Percentiles rank a stretch among this genome's conserved stretches.
phyloP scores from a whole-genome alignment of 768 basidiomycete genomes.

The Tricholoma saponaceum region DNA sequence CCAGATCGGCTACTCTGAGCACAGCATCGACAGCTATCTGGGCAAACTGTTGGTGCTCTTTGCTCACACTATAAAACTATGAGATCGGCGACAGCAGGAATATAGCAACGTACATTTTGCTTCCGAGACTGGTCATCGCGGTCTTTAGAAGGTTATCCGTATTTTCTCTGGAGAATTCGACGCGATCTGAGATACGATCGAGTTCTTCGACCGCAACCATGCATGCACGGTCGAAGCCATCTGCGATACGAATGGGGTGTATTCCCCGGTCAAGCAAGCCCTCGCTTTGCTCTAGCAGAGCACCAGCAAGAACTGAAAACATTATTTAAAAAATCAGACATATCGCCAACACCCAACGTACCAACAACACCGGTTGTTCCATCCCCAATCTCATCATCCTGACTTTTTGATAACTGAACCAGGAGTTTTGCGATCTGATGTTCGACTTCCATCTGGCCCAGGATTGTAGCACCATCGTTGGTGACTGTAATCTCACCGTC shows the following conservation, averaged over 20 bases:
- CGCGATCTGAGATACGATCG: constrained; percentile 84
- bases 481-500: constrained; percentile 99
- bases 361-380: constrained; percentile 99
- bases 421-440: constrained; percentile 98
- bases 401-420: constrained; percentile 94
- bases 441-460: constrained; percentile 98
- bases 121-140: constrained; percentile 93
- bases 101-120: constrained; percentile 80
- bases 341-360: constrained; percentile 37
- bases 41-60: constrained; percentile 92
- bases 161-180: constrained; percentile 79
- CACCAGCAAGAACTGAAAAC: constrained; percentile 87
- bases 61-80: constrained; percentile 72
- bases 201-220: constrained; percentile 85
- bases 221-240: constrained; percentile 97
- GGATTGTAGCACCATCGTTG: constrained; percentile 97
- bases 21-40: constrained; percentile 98
- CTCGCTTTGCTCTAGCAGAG: constrained; percentile 91
- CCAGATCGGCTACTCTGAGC: constrained; percentile 89
- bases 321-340: background rate
- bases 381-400: constrained; percentile 99
- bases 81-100: constrained; percentile 1
- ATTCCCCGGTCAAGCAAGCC: constrained; percentile 97
- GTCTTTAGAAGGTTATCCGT: constrained; percentile 89
- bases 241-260: constrained; percentile 98